Evolutionary conservation across 108 stramenopile genomes (phyloP).

Genomic region (Pseudonitzschia pungens): DNA sequence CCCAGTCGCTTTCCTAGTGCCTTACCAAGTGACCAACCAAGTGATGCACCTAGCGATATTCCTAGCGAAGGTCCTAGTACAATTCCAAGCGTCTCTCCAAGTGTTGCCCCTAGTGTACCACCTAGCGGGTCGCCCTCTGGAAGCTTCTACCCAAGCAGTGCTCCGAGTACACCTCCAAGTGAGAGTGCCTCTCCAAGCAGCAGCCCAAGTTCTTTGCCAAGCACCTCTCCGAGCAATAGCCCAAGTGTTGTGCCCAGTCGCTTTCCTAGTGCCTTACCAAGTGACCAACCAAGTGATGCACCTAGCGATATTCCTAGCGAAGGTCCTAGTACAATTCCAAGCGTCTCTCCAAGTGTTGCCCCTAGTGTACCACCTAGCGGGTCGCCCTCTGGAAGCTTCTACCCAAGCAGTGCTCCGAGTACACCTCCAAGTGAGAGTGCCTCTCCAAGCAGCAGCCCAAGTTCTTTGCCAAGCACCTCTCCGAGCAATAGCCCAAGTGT

Average conservation of each 20-base stretch:
- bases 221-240: background rate
- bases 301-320: background rate
- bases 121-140: conserved; percentile 21
- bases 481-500: background rate
- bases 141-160: conserved; percentile 47
- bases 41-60: background rate
- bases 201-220: too few species aligned
- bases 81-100: background rate
- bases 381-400: background rate
- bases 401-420: conserved; percentile 2
- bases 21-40: background rate
- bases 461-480: background rate
- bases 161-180: background rate
- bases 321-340: background rate
- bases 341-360: background rate
- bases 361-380: background rate
- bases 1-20: background rate
- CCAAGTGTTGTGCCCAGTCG: too few species aligned
- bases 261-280: background rate
- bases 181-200: background rate
- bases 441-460: background rate
- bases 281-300: too few species aligned
- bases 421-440: background rate
- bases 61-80: background rate
- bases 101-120: background rate